A percentile compares a stretch with the other conserved stretches of the same genome.
These are phyloP conservation scores for Tillandsia leiboldiana DNA, from an alignment of 176 grass and related monocot species.

Conservation along the genomic window DNA sequence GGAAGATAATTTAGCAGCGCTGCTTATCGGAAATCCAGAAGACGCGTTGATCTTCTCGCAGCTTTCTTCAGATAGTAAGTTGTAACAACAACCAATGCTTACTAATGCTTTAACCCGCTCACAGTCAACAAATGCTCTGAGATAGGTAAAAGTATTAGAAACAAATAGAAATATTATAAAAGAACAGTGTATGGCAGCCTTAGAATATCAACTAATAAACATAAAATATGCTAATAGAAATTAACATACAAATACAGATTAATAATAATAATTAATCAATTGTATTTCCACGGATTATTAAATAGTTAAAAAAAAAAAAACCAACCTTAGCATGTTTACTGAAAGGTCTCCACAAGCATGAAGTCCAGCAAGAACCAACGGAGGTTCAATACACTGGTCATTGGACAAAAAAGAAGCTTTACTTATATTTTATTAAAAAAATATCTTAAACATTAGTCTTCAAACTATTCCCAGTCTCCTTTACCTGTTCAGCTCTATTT, in stretches of 20 bases:
- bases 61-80: slow-evolving; percentile 68
- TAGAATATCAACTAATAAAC: not conserved
- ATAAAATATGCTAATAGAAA: not conserved
- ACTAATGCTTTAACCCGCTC: slow-evolving; percentile 62
- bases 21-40: slow-evolving; percentile 75
- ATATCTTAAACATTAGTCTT: not conserved
- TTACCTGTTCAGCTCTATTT: slow-evolving; percentile 25
- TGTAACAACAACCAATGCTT: slow-evolving; percentile 83
- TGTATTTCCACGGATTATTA: slow-evolving; percentile 5
- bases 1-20: slow-evolving; percentile 36
- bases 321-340: slow-evolving; percentile 93
- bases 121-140: slow-evolving; percentile 61
- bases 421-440: not conserved
- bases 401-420: not conserved
- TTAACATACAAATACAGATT: not conserved
- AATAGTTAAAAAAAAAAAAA: slow-evolving; percentile 6
- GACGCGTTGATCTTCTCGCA: slow-evolving; percentile 18
- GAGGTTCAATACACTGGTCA: slow-evolving; percentile 2
- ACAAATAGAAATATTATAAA: not conserved
- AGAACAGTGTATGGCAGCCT: not conserved
- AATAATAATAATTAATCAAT: not conserved
- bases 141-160: slow-evolving; percentile 14
- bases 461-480: slow-evolving; percentile 11
- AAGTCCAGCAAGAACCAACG: slow-evolving; percentile 76
- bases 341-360: slow-evolving; percentile 97